A percentile compares a stretch with the other conserved stretches of the same genome.
phyloP scores from a whole-genome alignment of 2,329 filamentous ascomycete species.

The Colletotrichum spaethianum region DNA sequence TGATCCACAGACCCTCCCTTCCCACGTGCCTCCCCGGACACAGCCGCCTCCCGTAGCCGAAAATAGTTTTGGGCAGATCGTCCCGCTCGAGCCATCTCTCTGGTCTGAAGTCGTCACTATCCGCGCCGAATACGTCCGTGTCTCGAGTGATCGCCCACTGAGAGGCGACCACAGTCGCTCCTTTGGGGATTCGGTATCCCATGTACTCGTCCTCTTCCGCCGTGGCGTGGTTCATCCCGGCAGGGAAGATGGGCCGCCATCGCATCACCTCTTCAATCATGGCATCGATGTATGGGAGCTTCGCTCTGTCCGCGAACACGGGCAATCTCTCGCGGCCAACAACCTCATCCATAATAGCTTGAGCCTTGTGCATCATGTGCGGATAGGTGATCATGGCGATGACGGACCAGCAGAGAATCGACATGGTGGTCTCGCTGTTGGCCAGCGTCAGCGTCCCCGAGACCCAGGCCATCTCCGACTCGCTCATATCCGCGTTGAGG shows the following conservation, averaged over 20 bases:
- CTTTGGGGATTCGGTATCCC: slow-evolving; percentile 49
- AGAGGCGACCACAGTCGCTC: slow-evolving; percentile 56
- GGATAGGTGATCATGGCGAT: slow-evolving; percentile 47
- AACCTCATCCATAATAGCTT: slow-evolving; percentile 56
- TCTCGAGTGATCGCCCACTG: slow-evolving; percentile 57
- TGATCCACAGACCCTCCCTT: slow-evolving; percentile 60
- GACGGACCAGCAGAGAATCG: slow-evolving; percentile 46
- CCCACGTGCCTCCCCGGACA: slow-evolving; percentile 63
- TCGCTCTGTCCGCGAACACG: slow-evolving; percentile 44
- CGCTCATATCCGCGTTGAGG: not conserved
- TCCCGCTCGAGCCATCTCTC: slow-evolving; percentile 61
- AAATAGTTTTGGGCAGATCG: slow-evolving; percentile 46
- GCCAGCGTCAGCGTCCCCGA: slow-evolving; percentile 11
- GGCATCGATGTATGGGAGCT: slow-evolving; percentile 49
- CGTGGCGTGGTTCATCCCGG: slow-evolving; percentile 56
- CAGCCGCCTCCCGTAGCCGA: slow-evolving; percentile 57
- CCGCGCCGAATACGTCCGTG: slow-evolving; percentile 57
- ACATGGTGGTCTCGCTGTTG: slow-evolving; percentile 8
- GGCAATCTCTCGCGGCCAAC: slow-evolving; percentile 50
- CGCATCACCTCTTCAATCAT: slow-evolving; percentile 50
- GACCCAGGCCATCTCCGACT: slow-evolving; percentile 3
- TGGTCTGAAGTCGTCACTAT: slow-evolving; percentile 61
- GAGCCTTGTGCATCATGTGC: slow-evolving; percentile 52
- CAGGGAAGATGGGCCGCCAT: slow-evolving; percentile 50
- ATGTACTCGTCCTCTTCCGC: slow-evolving; percentile 48